A percentile compares a stretch with the other conserved stretches of the same genome.
These are phyloP conservation scores for Wickerhamiella cacticola DNA, from an alignment of 805 yeast species.

Conservation along the genomic window DNA sequence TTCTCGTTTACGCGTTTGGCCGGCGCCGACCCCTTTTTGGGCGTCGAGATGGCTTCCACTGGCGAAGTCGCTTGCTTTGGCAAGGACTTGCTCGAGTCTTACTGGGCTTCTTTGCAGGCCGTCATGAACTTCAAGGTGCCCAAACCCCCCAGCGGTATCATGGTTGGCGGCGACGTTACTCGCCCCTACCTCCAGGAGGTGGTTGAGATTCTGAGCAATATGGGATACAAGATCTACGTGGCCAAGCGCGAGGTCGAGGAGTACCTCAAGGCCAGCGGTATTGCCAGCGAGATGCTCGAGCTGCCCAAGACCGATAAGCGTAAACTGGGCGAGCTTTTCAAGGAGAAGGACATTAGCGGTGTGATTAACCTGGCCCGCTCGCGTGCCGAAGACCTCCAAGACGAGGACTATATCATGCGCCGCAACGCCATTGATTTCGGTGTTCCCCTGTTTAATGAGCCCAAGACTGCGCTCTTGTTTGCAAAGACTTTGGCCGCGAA, in stretches of 20 bases:
- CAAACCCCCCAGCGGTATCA: constrained; percentile 73
- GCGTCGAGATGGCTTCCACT: constrained; percentile 98
- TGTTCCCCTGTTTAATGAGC: constrained; percentile 92
- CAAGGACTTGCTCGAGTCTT: constrained; percentile 69
- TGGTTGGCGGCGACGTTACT: constrained; percentile 87
- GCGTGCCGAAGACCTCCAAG: constrained; percentile 73
- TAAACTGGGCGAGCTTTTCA: constrained; percentile 86
- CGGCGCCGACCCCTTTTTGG: constrained; percentile 98
- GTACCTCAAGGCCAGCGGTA: constrained; percentile 41
- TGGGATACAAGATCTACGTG: constrained; percentile 73
- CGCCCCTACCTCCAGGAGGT: constrained; percentile 61
- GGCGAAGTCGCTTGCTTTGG: constrained; percentile 99
- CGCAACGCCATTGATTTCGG: constrained; percentile 98
- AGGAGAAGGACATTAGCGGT: constrained; percentile 65
- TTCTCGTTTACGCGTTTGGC: constrained; percentile 96
- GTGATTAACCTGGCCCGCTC: constrained; percentile 87
- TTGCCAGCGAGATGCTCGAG: constrained; percentile 54
- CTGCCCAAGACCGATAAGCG: constrained; percentile 92
- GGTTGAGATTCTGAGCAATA: constrained; percentile 51
- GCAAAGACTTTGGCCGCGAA: constrained; percentile 70
- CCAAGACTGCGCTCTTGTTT: constrained; percentile 79
- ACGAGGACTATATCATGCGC: constrained; percentile 94
- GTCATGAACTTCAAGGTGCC: constrained; percentile 97
- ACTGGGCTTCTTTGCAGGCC: constrained; percentile 95
- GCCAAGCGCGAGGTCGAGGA: constrained; percentile 61